A percentile compares a stretch with the other conserved stretches of the same genome.
These are phyloP conservation scores for Pseudogymnoascus pannorum DNA, from an alignment of 2,329 filamentous ascomycete species.

Conservation along the genomic window DNA sequence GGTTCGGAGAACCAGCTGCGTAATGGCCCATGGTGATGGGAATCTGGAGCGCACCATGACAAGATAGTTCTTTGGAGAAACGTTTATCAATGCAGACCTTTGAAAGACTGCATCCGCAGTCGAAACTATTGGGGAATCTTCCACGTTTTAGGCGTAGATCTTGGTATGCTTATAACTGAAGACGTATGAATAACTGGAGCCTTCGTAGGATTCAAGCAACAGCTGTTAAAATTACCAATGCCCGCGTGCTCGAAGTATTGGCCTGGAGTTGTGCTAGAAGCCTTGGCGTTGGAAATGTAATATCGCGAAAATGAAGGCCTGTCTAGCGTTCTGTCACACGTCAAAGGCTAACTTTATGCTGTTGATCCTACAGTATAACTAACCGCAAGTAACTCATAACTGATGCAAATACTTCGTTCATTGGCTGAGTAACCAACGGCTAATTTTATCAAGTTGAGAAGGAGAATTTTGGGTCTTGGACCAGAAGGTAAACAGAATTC, in stretches of 20 bases:
- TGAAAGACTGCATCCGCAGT: neutral
- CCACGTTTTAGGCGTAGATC: neutral
- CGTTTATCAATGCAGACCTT: neutral
- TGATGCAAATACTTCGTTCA: neutral
- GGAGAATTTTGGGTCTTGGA: neutral
- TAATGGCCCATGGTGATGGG: neutral
- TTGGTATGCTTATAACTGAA: neutral
- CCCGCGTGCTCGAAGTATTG: neutral
- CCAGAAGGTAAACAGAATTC: neutral
- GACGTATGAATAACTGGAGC: neutral
- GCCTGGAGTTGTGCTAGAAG: neutral
- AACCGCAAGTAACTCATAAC: neutral
- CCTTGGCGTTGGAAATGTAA: neutral
- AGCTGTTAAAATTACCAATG: too few species aligned
- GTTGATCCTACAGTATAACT: too few species aligned
- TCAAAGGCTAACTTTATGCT: too few species aligned
- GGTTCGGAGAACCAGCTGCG: neutral
- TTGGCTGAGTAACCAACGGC: neutral
- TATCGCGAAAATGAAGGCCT: too few species aligned
- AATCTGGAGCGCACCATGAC: neutral
- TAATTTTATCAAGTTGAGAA: neutral
- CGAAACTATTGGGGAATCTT: neutral
- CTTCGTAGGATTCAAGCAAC: neutral
- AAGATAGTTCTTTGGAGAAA: neutral
- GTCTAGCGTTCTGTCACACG: too few species aligned